Percentiles rank a stretch among this genome's conserved stretches.
Conservation (phyloP, 331 rosid species). For the Pyrus hybrid region DNA sequence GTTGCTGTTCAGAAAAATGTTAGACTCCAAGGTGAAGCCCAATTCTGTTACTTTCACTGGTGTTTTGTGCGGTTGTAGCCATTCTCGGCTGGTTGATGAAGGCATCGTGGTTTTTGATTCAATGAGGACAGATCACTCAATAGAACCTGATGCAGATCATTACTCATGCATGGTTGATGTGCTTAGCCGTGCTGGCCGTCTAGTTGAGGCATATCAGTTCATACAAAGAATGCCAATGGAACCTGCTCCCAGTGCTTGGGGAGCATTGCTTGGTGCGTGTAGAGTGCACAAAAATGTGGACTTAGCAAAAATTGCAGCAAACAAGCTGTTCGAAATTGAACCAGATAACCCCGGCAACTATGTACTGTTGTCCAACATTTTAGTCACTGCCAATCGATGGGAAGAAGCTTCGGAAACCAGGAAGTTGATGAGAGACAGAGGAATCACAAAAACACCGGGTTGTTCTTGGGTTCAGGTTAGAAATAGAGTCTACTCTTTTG, state of each 20-base stretch:
- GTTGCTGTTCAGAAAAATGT: slow-evolving; percentile 31
- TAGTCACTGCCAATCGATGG: slow-evolving; percentile 42
- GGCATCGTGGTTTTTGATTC: slow-evolving; percentile 33
- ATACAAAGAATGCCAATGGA: slow-evolving; percentile 47
- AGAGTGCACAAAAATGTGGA: slow-evolving; percentile 43
- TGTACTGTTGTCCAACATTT: slow-evolving; percentile 37
- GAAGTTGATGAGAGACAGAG: slow-evolving; percentile 43
- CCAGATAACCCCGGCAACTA: slow-evolving; percentile 45
- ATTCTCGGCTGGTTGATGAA: slow-evolving; percentile 37
- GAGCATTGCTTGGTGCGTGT: slow-evolving; percentile 61
- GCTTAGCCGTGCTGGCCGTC: slow-evolving; percentile 43
- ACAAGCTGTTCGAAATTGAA: slow-evolving; percentile 37
- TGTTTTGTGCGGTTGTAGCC: slow-evolving; percentile 54
- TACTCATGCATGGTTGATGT: slow-evolving; percentile 49
- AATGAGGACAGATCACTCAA: slow-evolving; percentile 34
- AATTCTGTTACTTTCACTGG: slow-evolving; percentile 44
- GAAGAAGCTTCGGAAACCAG: slow-evolving; percentile 46
- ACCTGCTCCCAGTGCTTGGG: slow-evolving; percentile 54
- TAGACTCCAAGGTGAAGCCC: slow-evolving; percentile 29
- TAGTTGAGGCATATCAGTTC: slow-evolving; percentile 40
- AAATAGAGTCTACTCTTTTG: slow-evolving; percentile 31
- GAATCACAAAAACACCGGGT: slow-evolving; percentile 44
- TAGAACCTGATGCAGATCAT: slow-evolving; percentile 47
- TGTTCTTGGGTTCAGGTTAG: slow-evolving; percentile 53
- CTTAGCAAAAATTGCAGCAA: slow-evolving; percentile 41